Conservation (phyloP, 495 filamentous ascomycete species). For the Evansstolkia leycettana region DNA sequence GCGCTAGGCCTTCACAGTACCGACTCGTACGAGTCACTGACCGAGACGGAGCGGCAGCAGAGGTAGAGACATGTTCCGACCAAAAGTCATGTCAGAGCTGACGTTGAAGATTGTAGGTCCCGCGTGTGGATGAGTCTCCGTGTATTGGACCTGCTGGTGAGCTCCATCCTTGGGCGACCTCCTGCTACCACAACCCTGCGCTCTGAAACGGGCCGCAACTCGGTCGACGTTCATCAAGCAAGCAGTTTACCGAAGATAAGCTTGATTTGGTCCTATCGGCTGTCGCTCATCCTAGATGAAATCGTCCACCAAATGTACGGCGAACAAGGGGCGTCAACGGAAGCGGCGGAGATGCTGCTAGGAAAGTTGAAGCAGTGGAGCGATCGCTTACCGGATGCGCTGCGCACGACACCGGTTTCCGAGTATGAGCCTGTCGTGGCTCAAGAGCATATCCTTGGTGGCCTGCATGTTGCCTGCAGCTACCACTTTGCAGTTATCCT, state of each 20-base stretch:
- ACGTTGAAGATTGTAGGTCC: no score
- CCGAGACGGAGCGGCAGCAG: slow-evolving; percentile 22
- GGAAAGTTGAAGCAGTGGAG: no score
- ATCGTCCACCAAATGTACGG: no score
- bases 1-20: slow-evolving; percentile 32
- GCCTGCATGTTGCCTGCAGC: slow-evolving; percentile 6
- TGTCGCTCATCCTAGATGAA: neutral
- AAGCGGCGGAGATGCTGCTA: no score
- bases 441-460: slow-evolving; percentile 2
- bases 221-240: neutral
- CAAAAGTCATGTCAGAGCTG: no score
- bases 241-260: neutral
- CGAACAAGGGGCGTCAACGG: no score
- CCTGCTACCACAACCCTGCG: slow-evolving; percentile 32
- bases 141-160: slow-evolving; percentile 33
- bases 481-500: slow-evolving; percentile 13
- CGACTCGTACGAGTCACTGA: neutral
- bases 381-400: neutral
- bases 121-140: slow-evolving; percentile 35
- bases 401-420: neutral
- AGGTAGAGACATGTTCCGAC: no score
- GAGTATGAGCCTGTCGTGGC: neutral
- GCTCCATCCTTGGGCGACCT: slow-evolving; percentile 34
- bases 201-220: slow-evolving; percentile 19
- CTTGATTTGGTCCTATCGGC: neutral